Base-by-base conservation (phyloP, 371 early-diverging fungal genomes). In the Apophysomyces trapeziformis region DNA sequence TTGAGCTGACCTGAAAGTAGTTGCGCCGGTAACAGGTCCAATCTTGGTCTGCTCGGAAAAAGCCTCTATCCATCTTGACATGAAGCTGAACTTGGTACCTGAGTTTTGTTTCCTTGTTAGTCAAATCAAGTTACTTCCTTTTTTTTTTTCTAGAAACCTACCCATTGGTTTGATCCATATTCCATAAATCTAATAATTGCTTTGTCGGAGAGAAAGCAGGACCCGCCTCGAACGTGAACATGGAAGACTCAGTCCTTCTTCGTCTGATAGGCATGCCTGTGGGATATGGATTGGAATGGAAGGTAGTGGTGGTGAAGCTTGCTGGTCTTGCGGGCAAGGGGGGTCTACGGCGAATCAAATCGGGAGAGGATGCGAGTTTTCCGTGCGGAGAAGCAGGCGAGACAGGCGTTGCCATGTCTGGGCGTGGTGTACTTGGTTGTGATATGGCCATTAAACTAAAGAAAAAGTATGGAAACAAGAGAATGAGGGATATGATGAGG, bases 21-120 rank as follows among this genome's bases (percentile, higher is more conserved):
- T 96, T 96, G 65, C 96, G 87, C 32, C 96, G 88, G 74, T 96
- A 96, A 70, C 96, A 95, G 0, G 94, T 93, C 96, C 96, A 96
- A 64, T 88, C 87, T 69, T 88, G 88, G 44, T 89, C 86, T 18
- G 91, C 90, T 39, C 89, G 73, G 66, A 91, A 91, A 73, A 91
- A 94, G 1, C 94, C 93, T 37, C 89, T 85, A 63, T 92, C 93
- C 68, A 93, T 85, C 60, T 90, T 90, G 57, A 87, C 87, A 58
- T 85, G 73, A 35, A 90, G 73, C 36, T 79, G 79, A 56, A 85
- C 60, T 50, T 83, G 80, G 64, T 79, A 74, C 37, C 83, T 79
- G 54, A 26, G 3, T 26, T 44, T 44, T 2, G 21, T 60, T 61
- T 64, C 26, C 35, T 11, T 37, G n/a, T 36, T 12, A 11, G 9